phyloP scores from a whole-genome alignment of 306 rosid genomes.

The Quercus parvula region DNA sequence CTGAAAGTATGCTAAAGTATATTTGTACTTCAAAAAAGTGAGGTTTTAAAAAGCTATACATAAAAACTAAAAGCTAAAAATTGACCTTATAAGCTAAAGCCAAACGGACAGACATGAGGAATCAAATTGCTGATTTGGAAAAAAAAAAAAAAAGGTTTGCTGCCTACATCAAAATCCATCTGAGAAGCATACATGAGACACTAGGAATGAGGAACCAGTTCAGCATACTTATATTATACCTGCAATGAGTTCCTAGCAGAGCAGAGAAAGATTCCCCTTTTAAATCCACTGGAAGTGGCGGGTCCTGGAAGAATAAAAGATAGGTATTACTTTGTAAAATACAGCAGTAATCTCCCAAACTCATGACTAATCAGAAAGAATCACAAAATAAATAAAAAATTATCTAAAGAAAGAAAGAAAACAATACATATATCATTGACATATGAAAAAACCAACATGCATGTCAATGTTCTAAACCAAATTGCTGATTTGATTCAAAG shows the following conservation, averaged over 20 bases:
- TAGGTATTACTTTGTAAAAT: neutral
- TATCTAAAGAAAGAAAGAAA: too few relatives aligned
- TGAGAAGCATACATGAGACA: conserved; percentile 18
- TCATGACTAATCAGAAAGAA: conserved; percentile 10
- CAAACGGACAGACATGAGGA: too few relatives aligned
- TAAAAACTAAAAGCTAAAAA: too few relatives aligned
- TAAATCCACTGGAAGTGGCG: conserved; percentile 67
- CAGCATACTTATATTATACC: conserved; percentile 49
- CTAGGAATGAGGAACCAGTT: conserved; percentile 7
- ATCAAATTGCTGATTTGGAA: too few relatives aligned
- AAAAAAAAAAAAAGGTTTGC: too few relatives aligned
- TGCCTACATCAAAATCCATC: neutral
- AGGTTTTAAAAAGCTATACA: too few relatives aligned
- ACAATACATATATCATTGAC: neutral
- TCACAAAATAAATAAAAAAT: neutral
- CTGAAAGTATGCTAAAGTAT: too few relatives aligned
- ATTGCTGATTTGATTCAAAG: conserved; percentile 10
- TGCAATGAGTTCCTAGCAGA: conserved; percentile 74
- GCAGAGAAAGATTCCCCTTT: conserved; percentile 72
- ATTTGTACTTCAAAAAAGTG: too few relatives aligned
- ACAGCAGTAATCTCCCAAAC: neutral
- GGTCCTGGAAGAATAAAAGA: conserved; percentile 53
- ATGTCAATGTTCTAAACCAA: conserved; percentile 4
- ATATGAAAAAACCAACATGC: conserved; percentile 1
- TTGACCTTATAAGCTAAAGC: too few relatives aligned